These are phyloP conservation scores for Ogataea thermomethanolica DNA, from an alignment of 805 yeast species.

Conservation along the genomic window DNA sequence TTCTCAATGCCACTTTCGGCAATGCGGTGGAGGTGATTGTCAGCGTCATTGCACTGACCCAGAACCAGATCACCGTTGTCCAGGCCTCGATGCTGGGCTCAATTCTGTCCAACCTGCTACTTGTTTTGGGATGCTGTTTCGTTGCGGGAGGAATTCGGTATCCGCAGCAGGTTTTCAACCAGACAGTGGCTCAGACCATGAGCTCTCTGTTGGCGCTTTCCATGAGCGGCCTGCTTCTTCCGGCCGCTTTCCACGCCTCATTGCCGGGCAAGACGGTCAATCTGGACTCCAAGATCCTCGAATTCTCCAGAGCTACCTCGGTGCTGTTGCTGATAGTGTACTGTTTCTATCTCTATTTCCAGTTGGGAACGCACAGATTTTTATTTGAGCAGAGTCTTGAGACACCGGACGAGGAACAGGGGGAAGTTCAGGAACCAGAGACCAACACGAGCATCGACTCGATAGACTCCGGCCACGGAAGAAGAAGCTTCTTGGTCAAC, in stretches of 20 bases:
- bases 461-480: conserved; percentile 10
- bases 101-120: conserved; percentile 78
- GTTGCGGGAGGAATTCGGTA: conserved; percentile 88
- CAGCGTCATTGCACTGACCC: conserved; percentile 79
- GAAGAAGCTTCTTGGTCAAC: conserved; percentile 28
- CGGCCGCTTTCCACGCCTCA: conserved; percentile 93
- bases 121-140: conserved; percentile 95
- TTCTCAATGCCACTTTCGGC: conserved; percentile 95
- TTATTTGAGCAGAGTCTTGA: conserved; percentile 54
- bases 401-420: conserved; percentile 33
- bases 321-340: conserved; percentile 74
- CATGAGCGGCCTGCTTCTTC: conserved; percentile 82
- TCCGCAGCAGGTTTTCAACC: conserved; percentile 84
- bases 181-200: conserved; percentile 98
- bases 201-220: conserved; percentile 88
- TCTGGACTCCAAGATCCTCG: conserved; percentile 47
- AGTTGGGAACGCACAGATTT: conserved; percentile 77
- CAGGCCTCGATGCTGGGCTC: conserved; percentile 98
- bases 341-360: conserved; percentile 77
- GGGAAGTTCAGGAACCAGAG: not conserved
- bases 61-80: conserved; percentile 87
- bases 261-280: conserved; percentile 41
- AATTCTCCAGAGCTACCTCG: conserved; percentile 82
- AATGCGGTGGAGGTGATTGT: conserved; percentile 97
- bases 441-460: not conserved